Evolutionary conservation across 2,329 filamentous ascomycete species (phyloP), one percentile per base, ranked within the genome.

Genomic region (Sporothrix pallida): DNA sequence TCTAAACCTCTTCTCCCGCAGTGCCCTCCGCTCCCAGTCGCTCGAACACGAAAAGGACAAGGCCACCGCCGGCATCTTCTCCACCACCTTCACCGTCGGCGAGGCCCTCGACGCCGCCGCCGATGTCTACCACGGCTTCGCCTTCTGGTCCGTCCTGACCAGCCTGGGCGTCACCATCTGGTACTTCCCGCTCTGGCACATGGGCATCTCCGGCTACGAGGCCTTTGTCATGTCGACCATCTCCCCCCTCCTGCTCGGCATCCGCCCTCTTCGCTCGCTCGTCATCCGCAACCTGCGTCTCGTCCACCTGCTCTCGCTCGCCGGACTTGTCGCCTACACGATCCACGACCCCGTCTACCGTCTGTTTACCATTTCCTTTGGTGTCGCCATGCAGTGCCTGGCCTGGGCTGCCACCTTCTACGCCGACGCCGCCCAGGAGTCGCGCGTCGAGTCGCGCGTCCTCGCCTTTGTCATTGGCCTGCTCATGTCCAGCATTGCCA

Each of bases 131-230:
- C 94, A 95, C 82, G 96, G 95, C 74, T 98, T 95, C 80, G 90
- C 96, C 73, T 98, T 98, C 83, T 99, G 96, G 96, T 94, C 95
- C 10, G 92, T 95, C 80, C 85, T 98, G 77, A 99, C 96, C 74
- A 94, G 94, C 75, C 86, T 99, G 71, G 95, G 94, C 37, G 86
- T 99, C 62, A 87, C 93, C 58, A 92, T 99, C 62, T 99, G 96
- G 96, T 99, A 97, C 82, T 99, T 99, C 81, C 96, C 96, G 15
- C 88, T 99, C 12, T 99, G 96, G 96, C 90, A 98, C 81, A 99
- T 99, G 96, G 96, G 96, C 42, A 97, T 99, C 75, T 98, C 95
- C 3, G 96, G 96, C 76, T 99, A 96, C 80, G 96, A 99, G 83
- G 92, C 91, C 60, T 87, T 97, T 77, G 91, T 99, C 79, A 92